phyloP scores from a whole-genome alignment of 768 basidiomycete genomes.

The Goffeauzyma gilvescens region DNA sequence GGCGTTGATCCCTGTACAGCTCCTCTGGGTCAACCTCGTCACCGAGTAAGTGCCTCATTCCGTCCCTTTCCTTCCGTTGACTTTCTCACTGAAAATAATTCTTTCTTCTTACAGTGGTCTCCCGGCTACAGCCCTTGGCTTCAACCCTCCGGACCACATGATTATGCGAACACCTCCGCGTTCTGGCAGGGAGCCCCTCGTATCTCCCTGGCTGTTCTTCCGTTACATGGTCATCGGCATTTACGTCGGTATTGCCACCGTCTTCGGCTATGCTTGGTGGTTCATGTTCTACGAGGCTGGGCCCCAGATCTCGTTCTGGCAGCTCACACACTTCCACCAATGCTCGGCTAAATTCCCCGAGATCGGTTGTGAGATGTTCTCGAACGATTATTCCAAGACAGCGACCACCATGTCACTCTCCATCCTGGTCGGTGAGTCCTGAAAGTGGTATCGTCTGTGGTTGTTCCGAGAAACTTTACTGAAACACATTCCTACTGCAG shows the following conservation, averaged over 20 bases:
- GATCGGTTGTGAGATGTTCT: slow-evolving; percentile 92
- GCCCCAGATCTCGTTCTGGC: slow-evolving; percentile 80
- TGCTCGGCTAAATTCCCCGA: slow-evolving; percentile 64
- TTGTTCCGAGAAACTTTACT: slow-evolving; percentile 6
- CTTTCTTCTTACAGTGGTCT: slow-evolving; percentile 36
- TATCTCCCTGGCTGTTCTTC: slow-evolving; percentile 87
- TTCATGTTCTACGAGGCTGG: slow-evolving; percentile 78
- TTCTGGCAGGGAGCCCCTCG: slow-evolving; percentile 70
- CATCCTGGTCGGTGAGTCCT: slow-evolving; percentile 51
- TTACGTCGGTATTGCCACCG: slow-evolving; percentile 87
- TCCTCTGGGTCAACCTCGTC: slow-evolving; percentile 95
- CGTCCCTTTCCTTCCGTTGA: not conserved
- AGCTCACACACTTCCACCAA: slow-evolving; percentile 91
- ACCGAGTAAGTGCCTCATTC: slow-evolving; percentile 44
- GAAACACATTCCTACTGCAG: slow-evolving; percentile 2
- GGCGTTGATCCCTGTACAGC: slow-evolving; percentile 88
- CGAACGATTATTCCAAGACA: slow-evolving; percentile 59
- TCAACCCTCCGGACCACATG: slow-evolving; percentile 81
- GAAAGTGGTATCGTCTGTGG: not conserved
- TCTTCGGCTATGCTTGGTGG: slow-evolving; percentile 99
- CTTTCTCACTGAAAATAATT: not conserved
- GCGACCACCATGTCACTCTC: slow-evolving; percentile 95
- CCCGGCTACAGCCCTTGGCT: slow-evolving; percentile 89
- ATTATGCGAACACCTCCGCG: slow-evolving; percentile 93
- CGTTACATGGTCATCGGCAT: slow-evolving; percentile 81